phyloP scores from a whole-genome alignment of 2,329 filamentous ascomycete species.

The Talaromyces piceae region DNA sequence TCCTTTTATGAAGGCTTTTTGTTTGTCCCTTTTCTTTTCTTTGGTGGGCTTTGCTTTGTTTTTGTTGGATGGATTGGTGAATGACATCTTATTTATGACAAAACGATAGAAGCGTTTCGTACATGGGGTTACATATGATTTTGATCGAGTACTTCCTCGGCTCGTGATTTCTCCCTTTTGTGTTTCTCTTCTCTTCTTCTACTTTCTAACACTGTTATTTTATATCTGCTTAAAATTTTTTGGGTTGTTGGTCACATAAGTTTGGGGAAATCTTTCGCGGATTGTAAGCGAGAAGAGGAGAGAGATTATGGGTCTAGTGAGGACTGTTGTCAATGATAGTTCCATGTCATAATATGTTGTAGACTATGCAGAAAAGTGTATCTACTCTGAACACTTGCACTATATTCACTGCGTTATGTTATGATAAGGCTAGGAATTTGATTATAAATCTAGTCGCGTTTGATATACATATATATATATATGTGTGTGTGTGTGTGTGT shows the following conservation, averaged over 20 bases:
- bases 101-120: not conserved
- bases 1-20: not conserved
- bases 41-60: not conserved
- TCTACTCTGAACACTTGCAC: not conserved
- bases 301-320: too few relatives aligned
- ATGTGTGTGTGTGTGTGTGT: not conserved
- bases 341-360: slow-evolving; percentile 2
- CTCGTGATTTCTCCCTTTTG: not conserved
- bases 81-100: not conserved
- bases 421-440: too few relatives aligned
- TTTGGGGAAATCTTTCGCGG: too few relatives aligned
- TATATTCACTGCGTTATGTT: too few relatives aligned
- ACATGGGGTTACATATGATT: not conserved
- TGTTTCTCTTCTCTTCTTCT: not conserved
- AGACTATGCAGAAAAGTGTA: not conserved
- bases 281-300: too few relatives aligned
- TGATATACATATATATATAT: too few relatives aligned
- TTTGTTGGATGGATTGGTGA: not conserved
- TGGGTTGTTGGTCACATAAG: too few relatives aligned
- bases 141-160: not conserved
- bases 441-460: too few relatives aligned
- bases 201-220: not conserved
- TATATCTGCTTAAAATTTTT: not conserved
- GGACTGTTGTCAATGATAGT: not conserved
- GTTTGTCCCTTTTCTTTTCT: not conserved